Evolutionary conservation across 169 alveolate genomes (phyloP), one percentile per base, ranked within the genome.

Genomic region (Cryptosporidium parvum): DNA sequence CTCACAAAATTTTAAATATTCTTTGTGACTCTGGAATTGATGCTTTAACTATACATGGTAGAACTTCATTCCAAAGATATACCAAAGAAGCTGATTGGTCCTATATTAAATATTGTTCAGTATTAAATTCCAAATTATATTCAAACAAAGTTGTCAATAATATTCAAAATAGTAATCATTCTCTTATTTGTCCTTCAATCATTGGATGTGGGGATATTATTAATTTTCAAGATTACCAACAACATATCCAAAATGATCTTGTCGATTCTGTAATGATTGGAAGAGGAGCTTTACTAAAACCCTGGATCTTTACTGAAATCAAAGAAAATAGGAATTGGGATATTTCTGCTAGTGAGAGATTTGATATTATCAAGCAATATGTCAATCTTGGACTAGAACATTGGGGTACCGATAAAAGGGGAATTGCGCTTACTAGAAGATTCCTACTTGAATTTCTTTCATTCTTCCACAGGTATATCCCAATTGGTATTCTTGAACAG

Each of bases 371-470:
- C 14, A 93, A 93, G 72, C 86, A 91, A 39, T 94, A 84, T 80
- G 95, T 92, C 51, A 73, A 85, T 39, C 92, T 70, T 75, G 97
- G 96, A 0, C 92, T 94, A 10, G 94, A 92, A 53, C 96, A 94
- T 75, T 95, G 97, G 97, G 97, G 97, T 31, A 85, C 95, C 52
- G 97, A 95, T 73, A 85, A 89, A 26, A 87, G 94, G 44, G 97
- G 97, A 21, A 94, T 95, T n/a, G 95, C 94, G 59, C 93, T 94
- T 56, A 93, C 96, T 7, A 69, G 94, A 70, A 91, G 93, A 51
- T 95, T 95, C 85, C 75, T 95, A 75, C 87, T 95, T 80, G 96
- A 95, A 85, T 87, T 93, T 80, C 93, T 94, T 59, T 87, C 93
- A 80, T 94, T 94, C 70, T 86, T 85, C 75, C 93, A 93, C 44